Evolutionary conservation across 495 filamentous ascomycete genomes (phyloP), one percentile per base, ranked within the genome.

Genomic region (Xylaria scruposa): DNA sequence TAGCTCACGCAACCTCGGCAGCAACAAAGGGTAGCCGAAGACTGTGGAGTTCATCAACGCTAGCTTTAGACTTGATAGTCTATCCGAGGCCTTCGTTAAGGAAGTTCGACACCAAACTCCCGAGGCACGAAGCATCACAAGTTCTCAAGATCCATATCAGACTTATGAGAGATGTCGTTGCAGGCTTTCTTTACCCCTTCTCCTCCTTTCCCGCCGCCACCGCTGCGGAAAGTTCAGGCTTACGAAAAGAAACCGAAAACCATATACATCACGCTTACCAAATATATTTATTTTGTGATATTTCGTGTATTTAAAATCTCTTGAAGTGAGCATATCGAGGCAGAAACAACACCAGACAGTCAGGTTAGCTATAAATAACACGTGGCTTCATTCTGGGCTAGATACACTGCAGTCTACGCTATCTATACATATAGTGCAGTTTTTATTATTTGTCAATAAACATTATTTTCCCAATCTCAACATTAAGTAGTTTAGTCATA

Each of bases 1-100:
- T 81, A 7, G 83, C 81, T 10, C 76, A 78, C 1, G 82, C 82
- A 2, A 85, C 83, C 1, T 78, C 81, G 6, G 83, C 83, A 0
- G 83, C 82, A 2, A 75, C 80, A 21, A 63, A 69, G 26, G 70
- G 81, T 12, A 78, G 75, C 9, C 71, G 71, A 42, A 42, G 74
- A 70, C 42, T 38, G 54, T 73, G 19, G 73, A 76, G 33, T 76
- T 71, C 31, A 68, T 77, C 54, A 79, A 81, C 59, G 79, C 73
- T 1, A 77, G 54, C 13, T 69, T 80, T 13, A 73, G 74, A 12
- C 68, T 74, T 21, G 78, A 80, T 36, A 82, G 80, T 68, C 80
- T 78, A n/a, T 71, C 73, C 58, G 38, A 70, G 26, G 36, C 67
- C 31, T 62, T 80, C 21, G 70, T 81, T 19, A 46, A 67, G 2